A percentile compares a stretch with the other conserved stretches of the same genome.
phyloP scores from a whole-genome alignment of 225 moss, liverwort and hornwort genomes.

The Pleurozium schreberi region DNA sequence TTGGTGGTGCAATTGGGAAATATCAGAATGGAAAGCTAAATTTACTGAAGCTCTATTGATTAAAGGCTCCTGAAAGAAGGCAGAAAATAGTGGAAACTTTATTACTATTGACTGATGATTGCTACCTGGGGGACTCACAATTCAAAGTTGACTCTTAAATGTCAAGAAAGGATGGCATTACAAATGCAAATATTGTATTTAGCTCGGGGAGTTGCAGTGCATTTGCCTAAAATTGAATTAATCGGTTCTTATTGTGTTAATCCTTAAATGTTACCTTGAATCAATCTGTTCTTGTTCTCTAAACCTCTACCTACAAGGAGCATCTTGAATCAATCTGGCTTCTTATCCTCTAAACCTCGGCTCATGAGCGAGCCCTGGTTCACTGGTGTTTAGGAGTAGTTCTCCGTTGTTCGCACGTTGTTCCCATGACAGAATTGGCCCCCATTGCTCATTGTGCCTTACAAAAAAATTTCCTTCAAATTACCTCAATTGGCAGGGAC shows the following conservation, averaged over 20 bases:
- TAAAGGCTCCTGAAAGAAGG: background rate
- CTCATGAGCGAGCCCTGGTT: too few species aligned
- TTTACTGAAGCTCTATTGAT: background rate
- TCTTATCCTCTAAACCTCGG: too few species aligned
- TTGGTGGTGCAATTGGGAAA: background rate
- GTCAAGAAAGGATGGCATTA: background rate
- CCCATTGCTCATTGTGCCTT: too few species aligned
- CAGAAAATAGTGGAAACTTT: background rate
- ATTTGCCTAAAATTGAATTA: background rate
- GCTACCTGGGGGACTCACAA: background rate
- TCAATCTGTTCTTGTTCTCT: background rate
- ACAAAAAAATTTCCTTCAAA: too few species aligned
- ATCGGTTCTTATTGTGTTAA: too few species aligned
- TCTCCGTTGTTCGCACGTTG: too few species aligned
- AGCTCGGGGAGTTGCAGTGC: background rate
- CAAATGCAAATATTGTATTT: background rate
- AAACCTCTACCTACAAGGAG: background rate
- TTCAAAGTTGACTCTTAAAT: background rate
- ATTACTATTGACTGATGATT: background rate
- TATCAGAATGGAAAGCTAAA: background rate
- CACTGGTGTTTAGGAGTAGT: too few species aligned
- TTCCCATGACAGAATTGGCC: too few species aligned
- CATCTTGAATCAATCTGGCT: fast-evolving
- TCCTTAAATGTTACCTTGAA: background rate
- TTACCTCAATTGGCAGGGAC: too few species aligned